These are phyloP conservation scores for Alternaria metachromatica DNA, from an alignment of 2,329 filamentous ascomycete species.

Conservation along the genomic window DNA sequence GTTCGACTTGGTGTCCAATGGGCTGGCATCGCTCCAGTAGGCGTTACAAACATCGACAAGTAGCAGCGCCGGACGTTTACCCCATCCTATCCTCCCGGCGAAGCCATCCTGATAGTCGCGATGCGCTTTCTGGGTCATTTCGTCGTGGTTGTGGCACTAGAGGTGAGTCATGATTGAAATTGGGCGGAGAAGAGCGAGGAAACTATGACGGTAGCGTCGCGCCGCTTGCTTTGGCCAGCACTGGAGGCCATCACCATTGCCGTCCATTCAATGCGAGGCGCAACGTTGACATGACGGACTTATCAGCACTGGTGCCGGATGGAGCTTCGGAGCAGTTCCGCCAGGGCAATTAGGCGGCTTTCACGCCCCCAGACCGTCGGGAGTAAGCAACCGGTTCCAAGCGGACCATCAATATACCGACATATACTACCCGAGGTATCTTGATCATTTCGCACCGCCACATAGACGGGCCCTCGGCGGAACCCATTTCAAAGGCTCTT, in stretches of 20 bases:
- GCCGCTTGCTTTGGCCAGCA: conserved; percentile 4
- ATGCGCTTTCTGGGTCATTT: conserved; percentile 22
- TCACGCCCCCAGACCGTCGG: conserved; percentile 26
- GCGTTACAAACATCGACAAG: conserved; percentile 58
- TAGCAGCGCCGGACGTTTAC: conserved; percentile 51
- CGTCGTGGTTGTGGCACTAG: conserved; percentile 15
- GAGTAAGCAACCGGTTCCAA: conserved; percentile 28
- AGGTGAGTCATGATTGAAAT: conserved; percentile 12
- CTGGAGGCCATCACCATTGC: conserved; percentile 4
- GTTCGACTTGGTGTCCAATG: conserved; percentile 51
- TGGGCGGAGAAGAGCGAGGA: conserved; percentile 2
- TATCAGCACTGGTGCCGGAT: conserved; percentile 13
- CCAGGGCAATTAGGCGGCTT: conserved; percentile 16
- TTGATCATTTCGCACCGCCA: conserved; percentile 28
- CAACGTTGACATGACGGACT: conserved; percentile 1
- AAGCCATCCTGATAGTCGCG: conserved; percentile 38
- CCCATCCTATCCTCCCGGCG: conserved; percentile 55
- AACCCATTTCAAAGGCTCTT: conserved; percentile 14
- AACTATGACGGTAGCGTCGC: conserved; percentile 6
- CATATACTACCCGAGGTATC: conserved; percentile 34
- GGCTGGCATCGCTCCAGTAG: conserved; percentile 54
- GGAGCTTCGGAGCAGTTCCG: conserved; percentile 22
- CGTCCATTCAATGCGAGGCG: conserved; percentile 6
- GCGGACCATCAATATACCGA: conserved; percentile 40
- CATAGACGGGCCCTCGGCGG: conserved; percentile 19